phyloP scores from a whole-genome alignment of 495 filamentous ascomycete species.

The Chaetomium fimeti region DNA sequence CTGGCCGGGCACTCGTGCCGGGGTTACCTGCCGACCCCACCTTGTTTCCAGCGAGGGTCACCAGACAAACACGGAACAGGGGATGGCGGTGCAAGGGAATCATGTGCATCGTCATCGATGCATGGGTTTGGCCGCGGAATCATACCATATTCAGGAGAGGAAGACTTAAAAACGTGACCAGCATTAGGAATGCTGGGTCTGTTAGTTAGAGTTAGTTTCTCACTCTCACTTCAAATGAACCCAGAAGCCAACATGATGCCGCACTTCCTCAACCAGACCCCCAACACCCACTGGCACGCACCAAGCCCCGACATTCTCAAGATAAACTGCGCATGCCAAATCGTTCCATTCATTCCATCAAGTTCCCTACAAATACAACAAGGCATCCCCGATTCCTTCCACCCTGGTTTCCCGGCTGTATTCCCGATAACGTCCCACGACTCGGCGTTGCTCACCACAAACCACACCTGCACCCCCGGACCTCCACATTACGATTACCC shows the following conservation, averaged over 20 bases:
- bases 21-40: background rate
- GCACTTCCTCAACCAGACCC: background rate
- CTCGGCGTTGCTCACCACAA: conserved; percentile 3
- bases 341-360: conserved; percentile 16
- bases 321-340: background rate
- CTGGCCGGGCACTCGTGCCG: no score
- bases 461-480: background rate
- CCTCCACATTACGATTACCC: conserved; percentile 18
- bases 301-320: background rate
- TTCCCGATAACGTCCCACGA: background rate
- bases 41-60: background rate
- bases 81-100: no score
- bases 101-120: no score
- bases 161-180: no score
- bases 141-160: no score
- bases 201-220: no score
- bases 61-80: background rate
- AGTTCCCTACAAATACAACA: conserved; percentile 18
- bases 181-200: no score
- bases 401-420: background rate
- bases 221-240: no score
- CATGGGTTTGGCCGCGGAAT: no score
- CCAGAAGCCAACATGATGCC: background rate
- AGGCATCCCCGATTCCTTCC: conserved; percentile 5
- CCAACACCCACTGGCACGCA: background rate